Percentiles rank a stretch among this genome's conserved stretches.
Conservation (phyloP, 1,284 basidiomycete species). For the Cutaneotrichosporon cutaneum region DNA sequence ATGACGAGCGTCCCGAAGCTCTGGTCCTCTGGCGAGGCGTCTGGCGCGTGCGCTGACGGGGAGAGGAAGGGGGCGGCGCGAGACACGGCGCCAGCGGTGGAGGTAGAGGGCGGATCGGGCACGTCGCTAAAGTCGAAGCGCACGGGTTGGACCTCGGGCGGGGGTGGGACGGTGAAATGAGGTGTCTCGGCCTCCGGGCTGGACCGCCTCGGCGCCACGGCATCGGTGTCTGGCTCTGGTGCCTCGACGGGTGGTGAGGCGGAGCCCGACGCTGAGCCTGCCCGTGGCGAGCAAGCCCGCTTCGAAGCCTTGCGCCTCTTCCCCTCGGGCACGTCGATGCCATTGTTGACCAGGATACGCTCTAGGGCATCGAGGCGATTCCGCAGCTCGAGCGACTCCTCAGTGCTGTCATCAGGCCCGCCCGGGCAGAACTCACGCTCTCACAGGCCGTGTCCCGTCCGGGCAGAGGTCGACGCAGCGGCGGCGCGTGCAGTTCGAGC, state of each 20-base stretch:
- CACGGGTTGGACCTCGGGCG: background rate
- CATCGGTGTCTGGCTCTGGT: background rate
- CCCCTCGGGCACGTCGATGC: constrained; percentile 18
- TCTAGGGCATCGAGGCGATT: constrained; percentile 29
- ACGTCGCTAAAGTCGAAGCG: constrained; percentile 1
- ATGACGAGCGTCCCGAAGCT: constrained; percentile 37
- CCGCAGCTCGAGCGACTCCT: constrained; percentile 20
- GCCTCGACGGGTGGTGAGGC: background rate
- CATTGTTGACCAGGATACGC: constrained; percentile 23
- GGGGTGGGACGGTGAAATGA: background rate
- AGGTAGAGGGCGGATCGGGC: background rate
- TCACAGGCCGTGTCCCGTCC: constrained; percentile 27
- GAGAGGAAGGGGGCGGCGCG: background rate
- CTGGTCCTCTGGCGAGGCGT: constrained; percentile 20
- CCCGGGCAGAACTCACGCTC: constrained; percentile 18
- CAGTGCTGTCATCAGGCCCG: constrained; percentile 15
- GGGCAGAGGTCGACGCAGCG: constrained; percentile 35
- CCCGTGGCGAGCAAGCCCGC: background rate
- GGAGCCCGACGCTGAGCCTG: background rate
- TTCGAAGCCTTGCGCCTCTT: background rate
- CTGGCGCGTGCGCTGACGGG: background rate
- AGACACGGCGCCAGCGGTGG: background rate
- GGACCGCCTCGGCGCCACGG: background rate
- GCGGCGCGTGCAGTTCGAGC: constrained; percentile 35
- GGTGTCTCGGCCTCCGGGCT: background rate